Percentiles rank a stretch among this genome's conserved stretches.
Conservation (phyloP, 106 monocot species). For the Triglochin maritima region DNA sequence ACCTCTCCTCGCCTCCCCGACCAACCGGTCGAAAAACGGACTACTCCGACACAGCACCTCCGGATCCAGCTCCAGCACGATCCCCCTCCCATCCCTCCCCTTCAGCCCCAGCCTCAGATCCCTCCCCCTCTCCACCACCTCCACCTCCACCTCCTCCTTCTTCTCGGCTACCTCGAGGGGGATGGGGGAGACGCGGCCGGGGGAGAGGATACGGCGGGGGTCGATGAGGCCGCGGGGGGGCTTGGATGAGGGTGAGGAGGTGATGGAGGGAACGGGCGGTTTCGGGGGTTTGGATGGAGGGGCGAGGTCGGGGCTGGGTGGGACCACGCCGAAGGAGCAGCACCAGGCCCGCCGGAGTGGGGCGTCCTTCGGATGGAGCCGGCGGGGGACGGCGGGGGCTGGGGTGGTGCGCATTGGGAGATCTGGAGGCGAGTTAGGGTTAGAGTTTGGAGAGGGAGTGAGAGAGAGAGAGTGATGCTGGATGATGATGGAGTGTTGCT, state of each 20-base stretch:
- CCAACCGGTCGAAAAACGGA: conserved; percentile 33
- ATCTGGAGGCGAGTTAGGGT: not conserved
- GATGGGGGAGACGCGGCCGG: conserved; percentile 84
- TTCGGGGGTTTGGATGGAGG: not conserved
- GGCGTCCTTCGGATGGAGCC: not conserved
- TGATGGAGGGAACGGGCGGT: not conserved
- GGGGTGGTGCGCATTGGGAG: not conserved
- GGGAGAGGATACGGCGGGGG: conserved; percentile 74
- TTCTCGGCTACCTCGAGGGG: conserved; percentile 27
- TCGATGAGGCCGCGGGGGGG: conserved; percentile 34
- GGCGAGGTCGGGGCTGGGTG: conserved; percentile 21
- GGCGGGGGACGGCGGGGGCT: not conserved
- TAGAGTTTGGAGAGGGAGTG: too few species aligned
- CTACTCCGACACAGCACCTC: conserved; percentile 48
- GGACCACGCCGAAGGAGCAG: conserved; percentile 40
- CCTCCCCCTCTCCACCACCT: conserved; percentile 5
- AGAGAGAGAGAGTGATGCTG: too few species aligned
- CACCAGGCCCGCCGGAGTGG: conserved; percentile 21
- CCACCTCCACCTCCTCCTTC: conserved; percentile 9
- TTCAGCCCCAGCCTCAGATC: conserved; percentile 61
- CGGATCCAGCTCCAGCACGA: conserved; percentile 56
- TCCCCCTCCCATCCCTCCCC: conserved; percentile 41
- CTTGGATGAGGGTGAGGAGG: conserved; percentile 47
- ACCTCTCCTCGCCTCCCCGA: conserved; percentile 17
- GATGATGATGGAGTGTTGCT: too few species aligned